phyloP scores from a whole-genome alignment of 2,329 filamentous ascomycete species.

The Iodosphaeria phyllophila region DNA sequence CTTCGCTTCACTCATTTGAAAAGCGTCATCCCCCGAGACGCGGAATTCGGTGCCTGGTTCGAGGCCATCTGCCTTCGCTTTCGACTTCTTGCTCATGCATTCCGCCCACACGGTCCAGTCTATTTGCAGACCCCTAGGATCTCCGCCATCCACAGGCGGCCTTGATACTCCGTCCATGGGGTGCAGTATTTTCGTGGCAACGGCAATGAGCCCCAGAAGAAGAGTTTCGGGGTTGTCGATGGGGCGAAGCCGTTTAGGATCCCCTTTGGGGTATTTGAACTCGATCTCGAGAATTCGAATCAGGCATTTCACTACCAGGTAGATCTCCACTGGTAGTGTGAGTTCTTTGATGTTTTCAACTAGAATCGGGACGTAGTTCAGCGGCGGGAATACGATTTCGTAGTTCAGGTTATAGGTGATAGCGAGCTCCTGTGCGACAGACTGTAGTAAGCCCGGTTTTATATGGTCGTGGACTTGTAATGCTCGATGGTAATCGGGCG shows the following conservation, averaged over 20 bases:
- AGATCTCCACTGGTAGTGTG: constrained; percentile 56
- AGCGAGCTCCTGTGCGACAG: constrained; percentile 39
- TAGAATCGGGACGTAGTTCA: constrained; percentile 52
- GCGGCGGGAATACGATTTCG: constrained; percentile 48
- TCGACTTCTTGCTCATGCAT: constrained; percentile 19
- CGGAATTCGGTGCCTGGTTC: constrained; percentile 12
- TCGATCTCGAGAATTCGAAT: constrained; percentile 28
- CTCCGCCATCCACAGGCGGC: constrained; percentile 26
- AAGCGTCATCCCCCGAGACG: constrained; percentile 11
- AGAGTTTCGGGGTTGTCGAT: constrained; percentile 57
- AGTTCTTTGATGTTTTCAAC: constrained; percentile 54
- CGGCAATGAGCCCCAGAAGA: constrained; percentile 49
- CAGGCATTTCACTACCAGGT: constrained; percentile 37
- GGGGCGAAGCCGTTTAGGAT: constrained; percentile 20
- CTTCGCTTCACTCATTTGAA: constrained; percentile 33
- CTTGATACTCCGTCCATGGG: constrained; percentile 46
- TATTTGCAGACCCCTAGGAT: constrained; percentile 40
- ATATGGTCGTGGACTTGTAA: constrained; percentile 34
- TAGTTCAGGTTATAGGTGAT: constrained; percentile 49
- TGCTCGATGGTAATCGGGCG: constrained; percentile 36
- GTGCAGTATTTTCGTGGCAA: constrained; percentile 63
- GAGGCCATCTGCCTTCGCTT: constrained; percentile 6
- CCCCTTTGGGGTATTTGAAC: constrained; percentile 36
- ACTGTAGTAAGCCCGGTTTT: constrained; percentile 41
- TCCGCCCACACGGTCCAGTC: constrained; percentile 57